Evolutionary conservation across 805 yeast genomes (phyloP), one percentile per base, ranked within the genome.

Genomic region (Starmerella potacharoeniae): DNA sequence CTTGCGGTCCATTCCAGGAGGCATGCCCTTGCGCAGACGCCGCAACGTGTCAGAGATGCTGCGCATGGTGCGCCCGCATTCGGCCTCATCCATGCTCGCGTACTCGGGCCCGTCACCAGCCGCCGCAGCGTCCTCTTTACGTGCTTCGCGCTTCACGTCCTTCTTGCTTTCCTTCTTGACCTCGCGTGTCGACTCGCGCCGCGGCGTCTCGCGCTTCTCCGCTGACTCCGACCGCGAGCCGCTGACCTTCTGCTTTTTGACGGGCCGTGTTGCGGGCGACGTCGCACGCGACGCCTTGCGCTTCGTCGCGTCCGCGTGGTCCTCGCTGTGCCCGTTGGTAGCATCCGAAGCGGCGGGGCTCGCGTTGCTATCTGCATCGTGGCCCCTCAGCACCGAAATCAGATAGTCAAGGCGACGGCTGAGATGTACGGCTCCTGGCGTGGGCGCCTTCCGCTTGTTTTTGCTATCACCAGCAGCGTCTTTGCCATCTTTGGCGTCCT

Each of bases 341-440:
- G 31, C 53, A 16, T 51, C 42, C 22, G 22, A 22, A 34, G 51
- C 57, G 58, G 60, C 61, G 7, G 48, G 48, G 28, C 48, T 44
- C 2, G 46, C 34, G 13, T 30, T 2, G 22, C 36, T 30, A 5
- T 44, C 48, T 1, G 46, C 5, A 13, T 44, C 34, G 30, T 77
- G 83, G 17, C 82, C 95, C 58, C 77, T 76, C 61, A 91, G 70
- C 10, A 87, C 81, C 2, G 79, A 70, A 31, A 91, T 77, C 64
- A 93, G 74, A 64, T 90, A 91, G 67, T 95, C 98, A 1, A 87
- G 82, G 66, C 99, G 80, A 69, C 99, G 81, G 10, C 86, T 87
- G 51, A 93, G 73, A 70, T 93, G 99, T 16, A 93, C 93, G 3
- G 96, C 78, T 8, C 95, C 93, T 0, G 98, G 97, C 22, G 70